Evolutionary conservation across 2,329 filamentous ascomycete genomes (phyloP).

Genomic region (Sclerotinia glacialis): DNA sequence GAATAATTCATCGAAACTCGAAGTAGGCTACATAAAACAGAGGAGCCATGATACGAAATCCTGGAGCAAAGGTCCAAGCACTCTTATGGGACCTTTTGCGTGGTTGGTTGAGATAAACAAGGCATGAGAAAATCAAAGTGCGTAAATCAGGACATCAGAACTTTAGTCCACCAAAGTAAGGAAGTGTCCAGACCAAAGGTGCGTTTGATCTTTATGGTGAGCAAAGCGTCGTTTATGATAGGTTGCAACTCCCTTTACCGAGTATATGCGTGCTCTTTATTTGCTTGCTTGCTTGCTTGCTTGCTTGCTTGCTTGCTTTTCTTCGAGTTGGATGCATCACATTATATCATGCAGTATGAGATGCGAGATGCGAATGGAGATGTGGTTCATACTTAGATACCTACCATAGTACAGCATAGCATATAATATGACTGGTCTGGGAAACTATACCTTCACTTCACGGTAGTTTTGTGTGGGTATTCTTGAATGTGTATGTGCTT

Average conservation of each 20-base stretch:
- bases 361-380: background rate
- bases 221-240: background rate
- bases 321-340: background rate
- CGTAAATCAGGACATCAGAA: background rate
- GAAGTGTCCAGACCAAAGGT: background rate
- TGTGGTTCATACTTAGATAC: background rate
- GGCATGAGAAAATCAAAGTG: background rate
- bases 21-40: background rate
- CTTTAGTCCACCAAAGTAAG: background rate
- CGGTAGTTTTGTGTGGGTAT: no score
- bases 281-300: background rate
- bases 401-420: background rate
- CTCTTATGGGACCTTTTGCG: background rate
- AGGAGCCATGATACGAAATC: no score
- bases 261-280: background rate
- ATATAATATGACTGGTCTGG: background rate
- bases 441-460: background rate
- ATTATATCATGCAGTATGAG: background rate
- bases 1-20: background rate
- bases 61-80: background rate
- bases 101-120: background rate
- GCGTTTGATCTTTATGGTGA: slow-evolving; percentile 3
- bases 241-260: background rate
- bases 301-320: background rate
- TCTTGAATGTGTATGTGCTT: background rate